A percentile compares a stretch with the other conserved stretches of the same genome.
These are phyloP conservation scores for Excoecaria cochinchinensis DNA, from an alignment of 345 rosid genomes.

Conservation along the genomic window DNA sequence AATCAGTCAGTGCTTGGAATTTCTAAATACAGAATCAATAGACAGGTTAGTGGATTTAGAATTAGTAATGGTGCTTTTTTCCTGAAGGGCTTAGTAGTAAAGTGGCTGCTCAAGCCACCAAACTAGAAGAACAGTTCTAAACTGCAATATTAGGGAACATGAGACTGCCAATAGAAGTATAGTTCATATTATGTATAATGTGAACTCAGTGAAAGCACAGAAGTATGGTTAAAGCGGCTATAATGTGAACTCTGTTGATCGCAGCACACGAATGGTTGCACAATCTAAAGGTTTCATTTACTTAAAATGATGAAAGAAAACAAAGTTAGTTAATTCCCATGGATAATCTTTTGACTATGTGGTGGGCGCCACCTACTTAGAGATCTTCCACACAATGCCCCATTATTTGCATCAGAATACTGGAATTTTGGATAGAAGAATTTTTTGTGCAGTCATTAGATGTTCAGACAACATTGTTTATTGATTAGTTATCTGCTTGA, in stretches of 20 bases:
- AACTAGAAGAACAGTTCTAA: neutral
- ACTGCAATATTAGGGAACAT: neutral
- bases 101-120: neutral
- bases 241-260: neutral
- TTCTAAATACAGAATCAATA: neutral
- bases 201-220: neutral
- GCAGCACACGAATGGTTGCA: neutral
- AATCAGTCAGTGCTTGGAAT: neutral
- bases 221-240: neutral
- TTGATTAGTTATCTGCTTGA: neutral
- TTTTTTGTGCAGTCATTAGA: neutral
- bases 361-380: neutral
- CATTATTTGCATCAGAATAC: neutral
- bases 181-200: neutral
- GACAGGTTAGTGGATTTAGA: neutral
- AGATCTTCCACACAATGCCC: neutral
- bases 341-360: neutral
- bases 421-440: neutral
- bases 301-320: neutral
- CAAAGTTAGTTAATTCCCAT: neutral
- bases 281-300: neutral
- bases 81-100: neutral
- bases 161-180: neutral
- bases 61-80: neutral
- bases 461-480: neutral